Evolutionary conservation across 2,329 filamentous ascomycete species (phyloP).

Genomic region (Chaetomium strumarium): DNA sequence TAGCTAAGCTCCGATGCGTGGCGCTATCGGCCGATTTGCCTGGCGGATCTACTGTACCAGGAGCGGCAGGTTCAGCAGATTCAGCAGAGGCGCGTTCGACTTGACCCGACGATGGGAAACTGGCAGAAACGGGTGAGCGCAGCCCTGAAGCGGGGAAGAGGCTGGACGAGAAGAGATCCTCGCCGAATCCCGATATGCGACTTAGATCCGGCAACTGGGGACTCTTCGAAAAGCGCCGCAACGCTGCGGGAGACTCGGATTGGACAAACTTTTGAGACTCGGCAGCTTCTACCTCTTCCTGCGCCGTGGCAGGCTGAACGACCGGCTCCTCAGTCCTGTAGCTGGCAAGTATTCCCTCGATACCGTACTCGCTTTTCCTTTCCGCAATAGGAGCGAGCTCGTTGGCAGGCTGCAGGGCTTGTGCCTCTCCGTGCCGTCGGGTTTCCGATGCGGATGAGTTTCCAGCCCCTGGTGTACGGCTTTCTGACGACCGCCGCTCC

Average conservation of each 20-base stretch:
- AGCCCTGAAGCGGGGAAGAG: conserved; percentile 22
- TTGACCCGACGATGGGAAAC: not conserved
- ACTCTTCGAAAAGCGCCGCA: conserved; percentile 42
- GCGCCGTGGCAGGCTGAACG: not conserved
- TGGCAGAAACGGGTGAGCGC: conserved; percentile 5
- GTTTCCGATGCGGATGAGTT: too few species aligned
- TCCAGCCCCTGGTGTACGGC: conserved; percentile 46
- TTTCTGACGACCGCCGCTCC: conserved; percentile 52
- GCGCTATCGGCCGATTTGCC: not conserved
- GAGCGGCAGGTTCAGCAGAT: not conserved
- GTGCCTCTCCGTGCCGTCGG: not conserved
- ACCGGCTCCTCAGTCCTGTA: conserved; percentile 17
- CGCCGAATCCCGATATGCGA: conserved; percentile 55
- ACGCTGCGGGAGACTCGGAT: conserved; percentile 17
- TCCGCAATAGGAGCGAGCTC: conserved; percentile 50
- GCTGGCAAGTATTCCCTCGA: conserved; percentile 38
- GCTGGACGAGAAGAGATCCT: conserved; percentile 47
- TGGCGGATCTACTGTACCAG: not conserved
- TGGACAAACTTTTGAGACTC: not conserved
- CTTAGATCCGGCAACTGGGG: conserved; percentile 53
- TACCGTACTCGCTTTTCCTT: conserved; percentile 53
- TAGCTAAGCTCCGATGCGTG: not conserved
- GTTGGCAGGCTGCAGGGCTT: conserved; percentile 17
- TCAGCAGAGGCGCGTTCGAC: not conserved
- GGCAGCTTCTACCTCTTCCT: conserved; percentile 1